Conservation (phyloP, 176 grass and related monocot species). For the Thinopyrum elongatum region DNA sequence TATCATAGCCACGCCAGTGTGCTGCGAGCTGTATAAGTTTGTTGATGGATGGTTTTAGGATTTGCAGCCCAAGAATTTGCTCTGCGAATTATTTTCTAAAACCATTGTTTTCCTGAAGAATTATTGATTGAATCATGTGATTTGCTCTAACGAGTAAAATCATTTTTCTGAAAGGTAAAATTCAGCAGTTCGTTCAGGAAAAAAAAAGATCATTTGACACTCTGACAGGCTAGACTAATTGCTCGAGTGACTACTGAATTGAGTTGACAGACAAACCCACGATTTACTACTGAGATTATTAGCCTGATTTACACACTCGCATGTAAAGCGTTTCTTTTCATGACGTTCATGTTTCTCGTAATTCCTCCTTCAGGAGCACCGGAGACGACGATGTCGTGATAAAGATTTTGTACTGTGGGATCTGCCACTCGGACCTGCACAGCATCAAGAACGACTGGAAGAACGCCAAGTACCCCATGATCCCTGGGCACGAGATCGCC, state of each 20-base stretch:
- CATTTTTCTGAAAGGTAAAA: background rate
- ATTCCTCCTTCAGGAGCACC: conserved; percentile 40
- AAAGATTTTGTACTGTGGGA: conserved; percentile 74
- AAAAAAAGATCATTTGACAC: background rate
- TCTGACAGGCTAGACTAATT: background rate
- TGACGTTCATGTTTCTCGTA: background rate
- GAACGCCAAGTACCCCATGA: conserved; percentile 49
- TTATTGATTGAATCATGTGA: background rate
- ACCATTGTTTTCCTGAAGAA: background rate
- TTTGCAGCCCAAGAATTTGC: background rate
- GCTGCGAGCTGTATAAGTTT: background rate
- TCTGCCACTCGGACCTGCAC: conserved; percentile 86
- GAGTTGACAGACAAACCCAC: background rate
- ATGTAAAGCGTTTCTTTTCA: background rate
- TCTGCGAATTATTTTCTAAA: background rate
- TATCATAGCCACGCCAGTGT: background rate
- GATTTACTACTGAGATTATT: background rate
- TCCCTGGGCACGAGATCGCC: conserved; percentile 83
- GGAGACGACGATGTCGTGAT: conserved; percentile 70
- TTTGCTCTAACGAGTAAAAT: background rate
- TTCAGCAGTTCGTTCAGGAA: background rate
- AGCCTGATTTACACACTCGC: background rate
- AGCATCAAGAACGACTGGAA: conserved; percentile 74
- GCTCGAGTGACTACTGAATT: background rate
- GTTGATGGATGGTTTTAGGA: background rate